Evolutionary conservation across 1,284 basidiomycete species (phyloP).

Genomic region (Exobasidium rhododendri): DNA sequence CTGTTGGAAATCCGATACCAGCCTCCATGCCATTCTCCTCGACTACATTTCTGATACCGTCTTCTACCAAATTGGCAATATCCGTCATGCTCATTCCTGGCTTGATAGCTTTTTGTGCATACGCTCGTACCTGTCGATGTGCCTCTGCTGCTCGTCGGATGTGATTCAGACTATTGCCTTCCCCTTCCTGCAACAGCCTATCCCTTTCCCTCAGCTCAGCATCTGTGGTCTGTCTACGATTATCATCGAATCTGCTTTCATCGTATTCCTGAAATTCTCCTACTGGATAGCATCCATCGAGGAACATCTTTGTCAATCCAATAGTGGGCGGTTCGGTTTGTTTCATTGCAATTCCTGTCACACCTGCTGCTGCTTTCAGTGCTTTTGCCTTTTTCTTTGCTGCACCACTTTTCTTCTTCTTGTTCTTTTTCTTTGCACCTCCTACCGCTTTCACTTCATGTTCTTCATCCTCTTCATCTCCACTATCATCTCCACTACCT

Average conservation of each 20-base stretch:
- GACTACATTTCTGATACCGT: slow-evolving; percentile 70
- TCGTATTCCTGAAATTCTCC: slow-evolving; percentile 88
- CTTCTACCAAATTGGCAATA: slow-evolving; percentile 89
- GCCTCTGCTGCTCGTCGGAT: slow-evolving; percentile 91
- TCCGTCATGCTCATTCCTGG: slow-evolving; percentile 94
- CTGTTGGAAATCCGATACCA: slow-evolving; percentile 95
- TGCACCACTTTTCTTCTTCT: slow-evolving; percentile 67
- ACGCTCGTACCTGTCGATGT: slow-evolving; percentile 77
- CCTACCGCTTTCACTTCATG: slow-evolving; percentile 21
- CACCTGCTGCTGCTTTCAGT: slow-evolving; percentile 22
- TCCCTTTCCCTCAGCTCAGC: slow-evolving; percentile 87
- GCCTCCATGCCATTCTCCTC: slow-evolving; percentile 78
- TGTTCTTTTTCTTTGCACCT: slow-evolving; percentile 65
- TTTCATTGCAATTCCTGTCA: slow-evolving; percentile 14
- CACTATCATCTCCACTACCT: slow-evolving; percentile 36
- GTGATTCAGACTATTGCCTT: slow-evolving; percentile 69
- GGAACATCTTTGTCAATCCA: slow-evolving; percentile 84
- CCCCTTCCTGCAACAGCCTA: slow-evolving; percentile 56
- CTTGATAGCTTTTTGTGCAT: slow-evolving; percentile 77
- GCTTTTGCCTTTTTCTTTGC: slow-evolving; percentile 42
- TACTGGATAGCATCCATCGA: slow-evolving; percentile 78
- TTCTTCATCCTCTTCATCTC: slow-evolving; percentile 33
- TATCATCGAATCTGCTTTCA: slow-evolving; percentile 61
- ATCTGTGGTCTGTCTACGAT: slow-evolving; percentile 78
- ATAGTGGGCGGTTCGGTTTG: slow-evolving; percentile 94